Conservation (phyloP, 2,329 filamentous ascomycete species). For the Xylariaceae sp. region DNA sequence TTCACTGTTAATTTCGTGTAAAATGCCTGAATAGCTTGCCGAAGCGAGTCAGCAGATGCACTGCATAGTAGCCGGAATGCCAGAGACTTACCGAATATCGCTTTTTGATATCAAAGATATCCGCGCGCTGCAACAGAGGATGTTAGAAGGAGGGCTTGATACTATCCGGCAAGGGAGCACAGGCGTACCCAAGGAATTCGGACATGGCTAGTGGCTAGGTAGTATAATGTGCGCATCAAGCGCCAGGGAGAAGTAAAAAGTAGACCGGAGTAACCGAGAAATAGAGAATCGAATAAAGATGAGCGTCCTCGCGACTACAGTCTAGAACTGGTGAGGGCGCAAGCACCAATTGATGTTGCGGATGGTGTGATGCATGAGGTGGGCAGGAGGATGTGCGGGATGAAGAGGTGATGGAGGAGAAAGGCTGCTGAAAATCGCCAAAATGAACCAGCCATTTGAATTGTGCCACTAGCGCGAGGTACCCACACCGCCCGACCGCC, state of each 20-base stretch:
- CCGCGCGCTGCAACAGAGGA: conserved; percentile 59
- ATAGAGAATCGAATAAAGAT: background rate
- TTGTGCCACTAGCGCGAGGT: conserved; percentile 15
- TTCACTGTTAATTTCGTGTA: conserved; percentile 98
- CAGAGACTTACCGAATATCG: conserved; percentile 75
- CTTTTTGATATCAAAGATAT: conserved; percentile 97
- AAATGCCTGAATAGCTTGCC: conserved; percentile 84
- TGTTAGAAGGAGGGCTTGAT: conserved; percentile 18
- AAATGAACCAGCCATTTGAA: conserved; percentile 23
- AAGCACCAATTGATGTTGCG: conserved; percentile 14
- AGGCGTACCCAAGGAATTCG: conserved; percentile 55
- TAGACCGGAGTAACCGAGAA: conserved; percentile 3
- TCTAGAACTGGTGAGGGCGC: conserved; percentile 8
- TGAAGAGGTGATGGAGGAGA: conserved; percentile 19
- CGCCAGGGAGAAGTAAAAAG: conserved; percentile 21
- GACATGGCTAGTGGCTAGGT: conserved; percentile 53
- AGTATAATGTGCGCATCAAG: conserved; percentile 25
- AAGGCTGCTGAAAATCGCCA: conserved; percentile 25
- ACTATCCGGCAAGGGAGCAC: conserved; percentile 5
- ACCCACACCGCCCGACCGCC: conserved; percentile 14
- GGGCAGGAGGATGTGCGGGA: conserved; percentile 12
- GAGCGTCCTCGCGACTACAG: background rate
- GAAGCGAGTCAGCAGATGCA: conserved; percentile 16
- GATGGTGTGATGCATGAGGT: conserved; percentile 9
- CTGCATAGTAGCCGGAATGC: conserved; percentile 11